These are phyloP conservation scores for Pythium sp. DNA, from an alignment of 352 stramenopile species.

Conservation along the genomic window DNA sequence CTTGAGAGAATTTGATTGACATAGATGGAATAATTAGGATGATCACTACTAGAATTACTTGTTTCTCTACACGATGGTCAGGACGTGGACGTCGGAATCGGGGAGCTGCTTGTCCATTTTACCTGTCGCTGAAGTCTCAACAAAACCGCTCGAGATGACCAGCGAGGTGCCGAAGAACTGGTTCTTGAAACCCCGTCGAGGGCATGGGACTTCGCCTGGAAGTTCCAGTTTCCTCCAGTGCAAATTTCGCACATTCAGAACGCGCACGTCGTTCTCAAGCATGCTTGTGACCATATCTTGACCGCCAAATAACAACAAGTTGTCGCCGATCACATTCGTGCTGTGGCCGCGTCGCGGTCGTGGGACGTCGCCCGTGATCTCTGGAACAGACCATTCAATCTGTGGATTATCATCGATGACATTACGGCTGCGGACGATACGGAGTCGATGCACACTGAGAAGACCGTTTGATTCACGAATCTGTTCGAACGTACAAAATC, in stretches of 20 bases:
- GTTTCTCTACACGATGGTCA: constrained; percentile 17
- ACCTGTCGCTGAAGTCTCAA: constrained; percentile 30
- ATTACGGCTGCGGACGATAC: constrained; percentile 2
- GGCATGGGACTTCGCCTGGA: constrained; percentile 37
- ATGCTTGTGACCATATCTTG: constrained; percentile 47
- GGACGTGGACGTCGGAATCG: constrained; percentile 59
- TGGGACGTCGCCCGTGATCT: constrained; percentile 35
- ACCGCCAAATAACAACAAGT: constrained; percentile 63
- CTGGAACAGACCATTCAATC: constrained; percentile 39
- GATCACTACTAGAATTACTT: too few relatives aligned
- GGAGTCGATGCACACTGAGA: constrained; percentile 43
- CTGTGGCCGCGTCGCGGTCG: constrained; percentile 54
- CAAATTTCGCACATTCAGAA: constrained; percentile 34
- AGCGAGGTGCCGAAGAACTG: constrained; percentile 76
- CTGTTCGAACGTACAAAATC: constrained; percentile 20
- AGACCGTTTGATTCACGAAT: constrained; percentile 66
- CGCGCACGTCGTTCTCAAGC: constrained; percentile 46
- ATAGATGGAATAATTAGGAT: neutral
- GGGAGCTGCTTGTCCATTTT: constrained; percentile 56
- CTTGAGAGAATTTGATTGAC: neutral
- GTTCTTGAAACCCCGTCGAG: constrained; percentile 73
- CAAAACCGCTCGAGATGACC: constrained; percentile 73
- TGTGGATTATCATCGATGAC: constrained; percentile 15
- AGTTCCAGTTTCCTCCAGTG: constrained; percentile 37
- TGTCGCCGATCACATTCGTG: constrained; percentile 49